Conservation (phyloP, 2,329 filamentous ascomycete genomes). For the Monilinia laxa region DNA sequence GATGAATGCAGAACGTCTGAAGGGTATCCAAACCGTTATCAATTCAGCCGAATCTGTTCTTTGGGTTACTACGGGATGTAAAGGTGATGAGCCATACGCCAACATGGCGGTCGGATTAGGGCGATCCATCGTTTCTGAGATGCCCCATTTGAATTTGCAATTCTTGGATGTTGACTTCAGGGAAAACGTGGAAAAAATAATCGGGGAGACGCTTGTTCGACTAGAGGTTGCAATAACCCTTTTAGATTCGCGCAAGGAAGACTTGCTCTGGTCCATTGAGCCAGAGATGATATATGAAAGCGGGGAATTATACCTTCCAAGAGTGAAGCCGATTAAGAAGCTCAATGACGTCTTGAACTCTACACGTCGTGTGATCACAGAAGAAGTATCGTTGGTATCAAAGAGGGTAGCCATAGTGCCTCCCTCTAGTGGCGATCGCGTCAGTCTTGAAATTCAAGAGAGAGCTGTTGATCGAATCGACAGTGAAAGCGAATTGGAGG, state of each 20-base stretch:
- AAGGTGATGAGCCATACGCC: slow-evolving; percentile 25
- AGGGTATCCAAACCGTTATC: slow-evolving; percentile 5
- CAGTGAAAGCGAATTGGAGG: slow-evolving; percentile 6
- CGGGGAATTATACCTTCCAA: slow-evolving; percentile 25
- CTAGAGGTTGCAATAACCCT: slow-evolving; percentile 12
- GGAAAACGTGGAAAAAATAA: slow-evolving; percentile 22
- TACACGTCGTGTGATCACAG: slow-evolving; percentile 22
- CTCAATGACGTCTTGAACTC: slow-evolving; percentile 28
- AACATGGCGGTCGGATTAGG: slow-evolving; percentile 30
- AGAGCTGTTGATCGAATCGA: background rate
- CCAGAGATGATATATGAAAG: slow-evolving; percentile 27
- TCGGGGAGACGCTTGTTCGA: slow-evolving; percentile 26
- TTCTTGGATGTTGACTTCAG: slow-evolving; percentile 27
- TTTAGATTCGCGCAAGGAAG: slow-evolving; percentile 2
- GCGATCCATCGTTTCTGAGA: slow-evolving; percentile 27
- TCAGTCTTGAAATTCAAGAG: background rate
- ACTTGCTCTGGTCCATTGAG: slow-evolving; percentile 28
- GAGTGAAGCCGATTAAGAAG: slow-evolving; percentile 23
- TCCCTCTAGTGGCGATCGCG: background rate
- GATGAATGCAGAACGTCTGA: slow-evolving; percentile 10
- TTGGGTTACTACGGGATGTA: slow-evolving; percentile 28
- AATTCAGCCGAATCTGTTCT: slow-evolving; percentile 25
- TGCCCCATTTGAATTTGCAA: slow-evolving; percentile 29
- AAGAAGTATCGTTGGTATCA: slow-evolving; percentile 15
- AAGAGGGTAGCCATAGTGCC: background rate